phyloP scores from a whole-genome alignment of 2,329 filamentous ascomycete genomes.

The Chaetomiaceae sp. region DNA sequence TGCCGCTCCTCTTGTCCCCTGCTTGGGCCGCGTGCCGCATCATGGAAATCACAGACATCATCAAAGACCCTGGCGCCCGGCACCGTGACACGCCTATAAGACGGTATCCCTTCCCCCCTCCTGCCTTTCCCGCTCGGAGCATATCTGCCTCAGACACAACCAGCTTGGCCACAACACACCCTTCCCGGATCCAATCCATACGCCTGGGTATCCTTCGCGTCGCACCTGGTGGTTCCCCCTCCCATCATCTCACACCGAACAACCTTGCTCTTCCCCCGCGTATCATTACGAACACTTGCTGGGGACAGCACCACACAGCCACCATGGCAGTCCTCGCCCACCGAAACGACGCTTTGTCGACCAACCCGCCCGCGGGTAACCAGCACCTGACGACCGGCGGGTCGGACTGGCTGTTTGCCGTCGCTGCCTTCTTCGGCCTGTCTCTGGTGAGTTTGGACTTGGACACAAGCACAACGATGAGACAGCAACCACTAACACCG shows the following conservation, averaged over 20 bases:
- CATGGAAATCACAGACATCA: background rate
- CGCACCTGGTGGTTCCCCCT: background rate
- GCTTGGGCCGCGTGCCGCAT: background rate
- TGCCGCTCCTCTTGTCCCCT: background rate
- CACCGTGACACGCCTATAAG: slow-evolving; percentile 7
- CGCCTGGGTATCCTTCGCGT: background rate
- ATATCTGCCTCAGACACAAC: background rate
- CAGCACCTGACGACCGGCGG: slow-evolving; percentile 38
- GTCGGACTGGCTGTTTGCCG: slow-evolving; percentile 51
- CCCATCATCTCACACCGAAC: too few species aligned
- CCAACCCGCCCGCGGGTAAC: slow-evolving; percentile 40
- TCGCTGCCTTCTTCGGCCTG: slow-evolving; percentile 43
- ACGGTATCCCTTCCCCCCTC: background rate
- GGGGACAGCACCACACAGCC: too few species aligned
- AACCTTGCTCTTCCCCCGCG: too few species aligned
- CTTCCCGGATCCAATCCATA: background rate
- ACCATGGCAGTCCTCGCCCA: slow-evolving; percentile 31
- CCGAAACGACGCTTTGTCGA: slow-evolving; percentile 40
- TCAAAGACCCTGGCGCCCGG: background rate
- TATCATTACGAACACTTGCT: too few species aligned
- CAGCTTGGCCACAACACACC: background rate
- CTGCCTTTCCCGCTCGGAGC: background rate
- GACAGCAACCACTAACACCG: background rate
- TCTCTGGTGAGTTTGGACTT: slow-evolving; percentile 43
- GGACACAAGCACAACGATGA: too few species aligned